phyloP scores from a whole-genome alignment of 202 grass and related monocot genomes.

The Setaria viridis region DNA sequence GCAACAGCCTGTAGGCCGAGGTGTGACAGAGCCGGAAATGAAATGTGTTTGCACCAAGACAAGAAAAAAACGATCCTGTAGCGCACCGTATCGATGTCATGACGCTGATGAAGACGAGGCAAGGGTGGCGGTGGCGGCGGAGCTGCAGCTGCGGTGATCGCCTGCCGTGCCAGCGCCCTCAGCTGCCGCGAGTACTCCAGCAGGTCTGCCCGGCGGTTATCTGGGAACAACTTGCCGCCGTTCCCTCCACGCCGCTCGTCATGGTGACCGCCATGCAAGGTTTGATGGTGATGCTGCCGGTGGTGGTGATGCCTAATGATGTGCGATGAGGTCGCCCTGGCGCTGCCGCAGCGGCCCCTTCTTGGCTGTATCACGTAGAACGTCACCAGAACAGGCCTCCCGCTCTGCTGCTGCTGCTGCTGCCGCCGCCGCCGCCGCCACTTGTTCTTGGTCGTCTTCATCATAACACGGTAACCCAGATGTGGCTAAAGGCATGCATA shows the following conservation, averaged over 20 bases:
- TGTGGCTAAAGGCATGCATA: neutral
- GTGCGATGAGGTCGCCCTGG: neutral
- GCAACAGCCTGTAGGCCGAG: neutral
- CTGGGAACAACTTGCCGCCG: neutral
- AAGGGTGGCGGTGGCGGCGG: too few relatives aligned
- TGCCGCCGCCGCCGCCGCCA: neutral
- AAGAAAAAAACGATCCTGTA: neutral
- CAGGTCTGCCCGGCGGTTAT: slow-evolving; percentile 31
- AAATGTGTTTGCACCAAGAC: too few relatives aligned
- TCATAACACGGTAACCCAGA: neutral
- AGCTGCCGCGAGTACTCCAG: slow-evolving; percentile 53
- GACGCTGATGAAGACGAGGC: neutral
- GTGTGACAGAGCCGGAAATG: neutral
- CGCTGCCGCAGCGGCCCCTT: neutral
- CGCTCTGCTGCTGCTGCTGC: slow-evolving; percentile 2
- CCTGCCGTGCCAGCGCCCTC: slow-evolving; percentile 27
- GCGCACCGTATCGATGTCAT: neutral
- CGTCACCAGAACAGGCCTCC: slow-evolving; percentile 38
- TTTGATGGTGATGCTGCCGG: neutral
- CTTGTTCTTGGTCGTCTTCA: slow-evolving; percentile 35
- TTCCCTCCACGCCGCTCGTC: neutral
- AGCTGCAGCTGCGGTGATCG: neutral
- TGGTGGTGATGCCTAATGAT: neutral
- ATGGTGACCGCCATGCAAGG: neutral
- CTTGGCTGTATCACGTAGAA: slow-evolving; percentile 31